phyloP scores from a whole-genome alignment of 1,139 yeast species.

The Meyerozyma smithsonii region DNA sequence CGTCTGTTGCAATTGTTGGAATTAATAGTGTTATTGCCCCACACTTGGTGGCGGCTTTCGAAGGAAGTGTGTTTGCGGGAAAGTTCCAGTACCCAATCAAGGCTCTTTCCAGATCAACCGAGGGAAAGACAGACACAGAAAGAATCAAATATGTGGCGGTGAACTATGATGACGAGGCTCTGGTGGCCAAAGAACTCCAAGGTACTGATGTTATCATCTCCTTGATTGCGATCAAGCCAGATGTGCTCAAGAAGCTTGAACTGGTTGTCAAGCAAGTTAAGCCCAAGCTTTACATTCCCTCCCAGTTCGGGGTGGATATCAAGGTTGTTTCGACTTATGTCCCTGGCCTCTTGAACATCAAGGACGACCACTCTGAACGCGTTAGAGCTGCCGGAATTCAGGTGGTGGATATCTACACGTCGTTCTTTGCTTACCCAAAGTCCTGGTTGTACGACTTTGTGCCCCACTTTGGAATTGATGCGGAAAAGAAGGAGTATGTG shows the following conservation, averaged over 20 bases:
- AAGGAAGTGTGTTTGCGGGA: constrained; percentile 36
- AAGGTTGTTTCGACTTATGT: constrained; percentile 18
- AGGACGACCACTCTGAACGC: constrained; percentile 33
- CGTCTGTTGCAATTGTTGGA: constrained; percentile 49
- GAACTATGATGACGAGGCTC: constrained; percentile 19
- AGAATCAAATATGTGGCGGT: constrained; percentile 37
- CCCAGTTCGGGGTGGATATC: constrained; percentile 55
- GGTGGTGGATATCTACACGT: constrained; percentile 43
- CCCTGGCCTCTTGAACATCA: constrained; percentile 33
- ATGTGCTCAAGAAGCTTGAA: constrained; percentile 21
- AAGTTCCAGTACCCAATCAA: constrained; percentile 47
- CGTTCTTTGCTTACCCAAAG: constrained; percentile 42
- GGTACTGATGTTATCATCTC: constrained; percentile 52
- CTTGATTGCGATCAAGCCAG: constrained; percentile 27
- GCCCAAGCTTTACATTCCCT: constrained; percentile 55
- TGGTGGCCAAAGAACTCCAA: constrained; percentile 28
- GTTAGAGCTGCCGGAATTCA: constrained; percentile 47
- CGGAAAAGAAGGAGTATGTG: constrained; percentile 29
- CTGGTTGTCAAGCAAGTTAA: constrained; percentile 33
- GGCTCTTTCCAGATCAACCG: constrained; percentile 44
- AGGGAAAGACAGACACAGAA: constrained; percentile 30
- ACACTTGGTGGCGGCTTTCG: constrained; percentile 42
- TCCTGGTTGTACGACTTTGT: constrained; percentile 29
- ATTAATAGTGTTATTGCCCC: constrained; percentile 48
- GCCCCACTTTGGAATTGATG: constrained; percentile 36